Base-by-base conservation (phyloP, 139 green algal species). In the Klebsormidium nitens region DNA sequence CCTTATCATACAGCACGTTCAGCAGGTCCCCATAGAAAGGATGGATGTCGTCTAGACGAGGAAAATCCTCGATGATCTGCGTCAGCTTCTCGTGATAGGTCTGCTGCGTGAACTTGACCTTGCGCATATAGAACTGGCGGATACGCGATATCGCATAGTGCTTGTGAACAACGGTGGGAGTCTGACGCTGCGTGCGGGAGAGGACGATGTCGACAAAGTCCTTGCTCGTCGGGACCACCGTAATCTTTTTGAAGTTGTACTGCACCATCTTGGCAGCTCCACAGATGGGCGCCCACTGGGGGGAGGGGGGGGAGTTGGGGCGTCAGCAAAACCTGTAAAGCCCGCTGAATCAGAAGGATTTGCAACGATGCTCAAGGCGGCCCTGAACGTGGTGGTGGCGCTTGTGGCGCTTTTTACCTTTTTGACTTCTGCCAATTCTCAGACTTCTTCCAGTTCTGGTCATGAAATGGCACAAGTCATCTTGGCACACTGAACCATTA, bases 91-190 rank as follows among this genome's bases (percentile, higher is more conserved):
- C 95, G 74, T 97, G 83, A 89, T 90, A 98, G 66, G 81, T 96
- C n/a, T 68, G 63, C 69, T 93, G 87, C 3, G 93, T 97, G 69
- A 88, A 94, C 74, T 96, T 87, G 29, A 95, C 92, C 81, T 98
- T 99, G 63, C 93, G 89, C 94, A 98, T 99, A 83, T 99, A 99
- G 60, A 99, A 99, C 73, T 91, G 84, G n/a, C 95, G 83, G 68
- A 99, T 97, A 47, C 95, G 83, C 69, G 91, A 88, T 59, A 98
- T 96, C 23, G 81, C 74, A 86, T 91, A 97, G 60, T 69, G 88
- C 88, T 95, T 95, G 79, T 97, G 93, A 29, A 96, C 88, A 3
- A 98, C 94, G 3, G 95, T 99, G n/a, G 95, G 95, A 6, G 95
- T 99, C 56, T 92, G 84, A 1, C 95, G 82, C 86, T 99, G 95